A percentile compares a stretch with the other conserved stretches of the same genome.
These are phyloP conservation scores for Pestalotiopsis sp. DNA, from an alignment of 2,329 filamentous ascomycete genomes.

Conservation along the genomic window DNA sequence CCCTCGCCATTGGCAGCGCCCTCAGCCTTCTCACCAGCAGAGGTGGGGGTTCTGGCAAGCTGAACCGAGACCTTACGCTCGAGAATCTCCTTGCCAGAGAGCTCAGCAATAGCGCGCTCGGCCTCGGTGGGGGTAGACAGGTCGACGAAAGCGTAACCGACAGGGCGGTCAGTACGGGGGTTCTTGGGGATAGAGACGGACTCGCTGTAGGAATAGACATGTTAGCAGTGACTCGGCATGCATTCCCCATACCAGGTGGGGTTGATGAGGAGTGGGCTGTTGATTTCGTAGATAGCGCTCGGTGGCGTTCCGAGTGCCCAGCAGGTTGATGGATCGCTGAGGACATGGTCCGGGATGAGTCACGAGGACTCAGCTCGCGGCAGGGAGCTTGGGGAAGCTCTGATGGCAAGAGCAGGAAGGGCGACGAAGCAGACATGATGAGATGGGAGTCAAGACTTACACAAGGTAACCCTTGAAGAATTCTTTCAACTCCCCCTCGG, in stretches of 20 bases:
- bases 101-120: conserved; percentile 90
- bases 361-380: neutral
- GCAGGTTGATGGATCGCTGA: neutral
- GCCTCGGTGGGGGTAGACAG: conserved; percentile 93
- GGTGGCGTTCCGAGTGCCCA: neutral
- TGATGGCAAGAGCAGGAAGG: neutral
- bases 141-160: conserved; percentile 98
- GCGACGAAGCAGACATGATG: neutral
- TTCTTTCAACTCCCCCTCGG: conserved; percentile 99
- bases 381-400: neutral
- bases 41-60: conserved; percentile 95
- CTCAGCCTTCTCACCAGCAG: conserved; percentile 75
- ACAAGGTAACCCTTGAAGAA: conserved; percentile 99
- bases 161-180: conserved; percentile 95
- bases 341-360: neutral
- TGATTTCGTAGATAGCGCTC: neutral
- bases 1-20: conserved; percentile 72
- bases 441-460: conserved; percentile 58
- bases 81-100: conserved; percentile 96
- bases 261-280: neutral
- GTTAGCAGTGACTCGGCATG: conserved; percentile 31
- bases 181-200: conserved; percentile 99
- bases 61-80: conserved; percentile 99
- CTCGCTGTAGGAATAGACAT: conserved; percentile 62
- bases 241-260: too few species aligned